phyloP scores from a whole-genome alignment of 305 asterid species.

The Solanum hybrid region DNA sequence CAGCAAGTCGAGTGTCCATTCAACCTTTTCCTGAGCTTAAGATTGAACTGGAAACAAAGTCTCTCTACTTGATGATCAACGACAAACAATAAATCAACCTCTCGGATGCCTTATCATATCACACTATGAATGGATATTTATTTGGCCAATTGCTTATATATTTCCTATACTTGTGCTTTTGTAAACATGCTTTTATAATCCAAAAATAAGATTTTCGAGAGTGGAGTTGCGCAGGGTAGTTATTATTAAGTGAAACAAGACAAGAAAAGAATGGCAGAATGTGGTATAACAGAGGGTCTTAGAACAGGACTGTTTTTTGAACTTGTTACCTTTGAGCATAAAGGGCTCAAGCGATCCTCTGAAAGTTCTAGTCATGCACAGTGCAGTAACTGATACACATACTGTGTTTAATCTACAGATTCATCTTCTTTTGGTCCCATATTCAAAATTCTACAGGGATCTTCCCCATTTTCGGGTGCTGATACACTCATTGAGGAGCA shows the following conservation, averaged over 20 bases:
- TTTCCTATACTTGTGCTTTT: not conserved
- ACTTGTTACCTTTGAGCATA: not conserved
- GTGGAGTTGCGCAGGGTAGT: not conserved
- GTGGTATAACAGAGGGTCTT: not conserved
- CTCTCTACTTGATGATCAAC: not conserved
- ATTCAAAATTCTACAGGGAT: conserved; percentile 24
- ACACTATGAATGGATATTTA: not conserved
- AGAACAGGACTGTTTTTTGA: not conserved
- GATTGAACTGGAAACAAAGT: not conserved
- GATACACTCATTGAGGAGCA: conserved; percentile 22
- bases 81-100: not conserved
- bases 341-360: not conserved
- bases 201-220: not conserved
- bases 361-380: not conserved
- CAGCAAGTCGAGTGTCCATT: not conserved
- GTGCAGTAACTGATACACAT: not conserved
- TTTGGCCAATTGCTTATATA: not conserved
- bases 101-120: not conserved
- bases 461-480: conserved; percentile 31
- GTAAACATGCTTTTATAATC: not conserved
- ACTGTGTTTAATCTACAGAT: conserved; percentile 9
- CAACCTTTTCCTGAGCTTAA: not conserved
- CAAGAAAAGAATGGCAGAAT: not conserved
- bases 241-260: not conserved
- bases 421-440: conserved; percentile 31